Evolutionary conservation across 140 eudicot species (phyloP), one percentile per base, ranked within the genome.

Genomic region (Ambrosia hybrid): DNA sequence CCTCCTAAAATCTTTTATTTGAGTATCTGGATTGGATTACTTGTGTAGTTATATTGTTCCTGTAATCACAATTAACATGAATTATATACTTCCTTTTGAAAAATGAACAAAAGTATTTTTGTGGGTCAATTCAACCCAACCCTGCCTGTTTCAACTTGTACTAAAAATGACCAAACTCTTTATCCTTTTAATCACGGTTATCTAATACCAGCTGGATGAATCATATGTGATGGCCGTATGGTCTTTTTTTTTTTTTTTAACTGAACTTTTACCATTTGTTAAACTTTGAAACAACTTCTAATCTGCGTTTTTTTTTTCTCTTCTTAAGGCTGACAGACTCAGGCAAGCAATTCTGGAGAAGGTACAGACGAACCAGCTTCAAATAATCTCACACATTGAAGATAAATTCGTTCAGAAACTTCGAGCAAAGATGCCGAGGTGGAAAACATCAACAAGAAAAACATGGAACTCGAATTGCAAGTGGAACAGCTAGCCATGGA

Each of bases 281-380:
- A 52, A 21, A 21, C 30, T 21, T 21, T 21, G 0, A 21, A 21
- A 21, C 58, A 52, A 52, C 58, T 52, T 52, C 8, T 52, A 52
- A n/a, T 52, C 15, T 52, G 58, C 26, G 16, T 16, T 4, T 55
- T 15, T 55, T 0, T n/a, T n/a, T n/a, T n/a, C n/a, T n/a, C n/a
- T n/a, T n/a, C n/a, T 59, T 68, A 51, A 91, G 97, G 95, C 90
- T 11, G 97, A 91, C 51, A 87, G 90, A 41, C 77, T 91, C 60
- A 76, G 92, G 79, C 92, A 88, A 68, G 79, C 86, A 62, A 77
- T 91, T 30, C 26, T 84, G 5, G 95, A 88, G 71, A 91, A 88
- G 72, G 80, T 88, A 64, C 97, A 91, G 55, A 80, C 88, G 9
- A 84, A 73, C 63, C 97, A 91, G 53, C 87, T 85, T 62, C 97